These are phyloP conservation scores for Penicillium hesseltinei DNA, from an alignment of 2,329 filamentous ascomycete genomes.

Conservation along the genomic window DNA sequence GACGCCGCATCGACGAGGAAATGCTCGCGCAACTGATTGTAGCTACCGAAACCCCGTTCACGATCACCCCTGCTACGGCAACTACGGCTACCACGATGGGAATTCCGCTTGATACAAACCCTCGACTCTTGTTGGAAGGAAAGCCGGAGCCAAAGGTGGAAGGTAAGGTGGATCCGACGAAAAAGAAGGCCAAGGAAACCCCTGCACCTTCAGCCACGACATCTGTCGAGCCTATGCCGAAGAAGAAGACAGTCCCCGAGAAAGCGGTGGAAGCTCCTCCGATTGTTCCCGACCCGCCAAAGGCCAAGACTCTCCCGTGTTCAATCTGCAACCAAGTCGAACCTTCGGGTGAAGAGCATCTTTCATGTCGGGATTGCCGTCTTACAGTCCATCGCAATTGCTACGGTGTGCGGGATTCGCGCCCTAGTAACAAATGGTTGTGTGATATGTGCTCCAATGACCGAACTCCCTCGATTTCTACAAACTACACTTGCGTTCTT, in stretches of 20 bases:
- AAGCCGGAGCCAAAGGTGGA: conserved; percentile 38
- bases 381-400: conserved; percentile 88
- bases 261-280: conserved; percentile 58
- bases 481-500: conserved; percentile 88
- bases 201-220: conserved; percentile 47
- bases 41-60: conserved; percentile 46
- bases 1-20: conserved; percentile 88
- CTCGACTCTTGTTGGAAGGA: conserved; percentile 31
- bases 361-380: conserved; percentile 83
- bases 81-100: conserved; percentile 46
- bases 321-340: conserved; percentile 77
- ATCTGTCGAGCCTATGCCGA: conserved; percentile 51
- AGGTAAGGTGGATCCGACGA: conserved; percentile 50
- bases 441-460: conserved; percentile 97
- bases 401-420: conserved; percentile 76
- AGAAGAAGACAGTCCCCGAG: conserved; percentile 60
- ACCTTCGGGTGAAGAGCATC: conserved; percentile 66
- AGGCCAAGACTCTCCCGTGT: conserved; percentile 75
- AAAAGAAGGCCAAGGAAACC: conserved; percentile 59
- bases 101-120: conserved; percentile 38
- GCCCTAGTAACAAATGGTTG: conserved; percentile 76
- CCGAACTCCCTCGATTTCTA: conserved; percentile 86
- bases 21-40: conserved; percentile 53
- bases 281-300: conserved; percentile 74
- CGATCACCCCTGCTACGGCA: conserved; percentile 43